Evolutionary conservation across 2,329 filamentous ascomycete genomes (phyloP).

Genomic region (Niveomyces coronatus): DNA sequence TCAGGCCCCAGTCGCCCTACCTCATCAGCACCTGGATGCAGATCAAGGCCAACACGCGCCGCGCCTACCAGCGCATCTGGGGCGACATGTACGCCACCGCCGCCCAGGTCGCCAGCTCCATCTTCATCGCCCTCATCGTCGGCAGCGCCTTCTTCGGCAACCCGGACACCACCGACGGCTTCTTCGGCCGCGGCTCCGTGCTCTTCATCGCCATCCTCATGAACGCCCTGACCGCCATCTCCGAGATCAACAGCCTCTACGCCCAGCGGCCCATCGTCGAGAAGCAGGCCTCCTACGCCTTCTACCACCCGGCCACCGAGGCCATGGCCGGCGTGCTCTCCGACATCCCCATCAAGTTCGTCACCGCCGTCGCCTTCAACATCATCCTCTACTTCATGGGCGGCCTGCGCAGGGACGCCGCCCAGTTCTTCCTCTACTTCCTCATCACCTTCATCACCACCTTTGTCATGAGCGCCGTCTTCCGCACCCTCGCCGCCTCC

Average conservation of each 20-base stretch:
- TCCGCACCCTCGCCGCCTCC: slow-evolving; percentile 61
- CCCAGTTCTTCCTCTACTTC: slow-evolving; percentile 67
- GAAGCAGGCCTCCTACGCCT: slow-evolving; percentile 38
- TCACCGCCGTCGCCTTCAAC: slow-evolving; percentile 40
- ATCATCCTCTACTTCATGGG: slow-evolving; percentile 48
- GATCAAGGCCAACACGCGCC: slow-evolving; percentile 37
- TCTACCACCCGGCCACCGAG: slow-evolving; percentile 42
- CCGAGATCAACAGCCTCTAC: slow-evolving; percentile 40
- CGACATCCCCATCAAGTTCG: slow-evolving; percentile 49
- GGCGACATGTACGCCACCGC: slow-evolving; percentile 39
- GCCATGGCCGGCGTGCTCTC: slow-evolving; percentile 42
- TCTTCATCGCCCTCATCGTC: slow-evolving; percentile 49
- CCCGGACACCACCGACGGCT: slow-evolving; percentile 37
- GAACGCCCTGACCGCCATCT: slow-evolving; percentile 47
- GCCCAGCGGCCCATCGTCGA: slow-evolving; percentile 37
- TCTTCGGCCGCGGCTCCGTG: slow-evolving; percentile 44
- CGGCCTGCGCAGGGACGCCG: slow-evolving; percentile 44
- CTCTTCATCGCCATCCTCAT: slow-evolving; percentile 52
- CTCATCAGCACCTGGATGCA: slow-evolving; percentile 46
- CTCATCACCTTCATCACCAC: slow-evolving; percentile 58
- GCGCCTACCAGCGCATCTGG: slow-evolving; percentile 42
- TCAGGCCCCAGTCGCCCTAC: slow-evolving; percentile 45
- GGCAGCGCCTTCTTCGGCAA: slow-evolving; percentile 49
- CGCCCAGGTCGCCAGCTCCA: slow-evolving; percentile 34
- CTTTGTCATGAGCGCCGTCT: slow-evolving; percentile 66